Percentiles rank a stretch among this genome's conserved stretches.
Conservation (phyloP, 345 rosid genomes). For the Citrus medica region DNA sequence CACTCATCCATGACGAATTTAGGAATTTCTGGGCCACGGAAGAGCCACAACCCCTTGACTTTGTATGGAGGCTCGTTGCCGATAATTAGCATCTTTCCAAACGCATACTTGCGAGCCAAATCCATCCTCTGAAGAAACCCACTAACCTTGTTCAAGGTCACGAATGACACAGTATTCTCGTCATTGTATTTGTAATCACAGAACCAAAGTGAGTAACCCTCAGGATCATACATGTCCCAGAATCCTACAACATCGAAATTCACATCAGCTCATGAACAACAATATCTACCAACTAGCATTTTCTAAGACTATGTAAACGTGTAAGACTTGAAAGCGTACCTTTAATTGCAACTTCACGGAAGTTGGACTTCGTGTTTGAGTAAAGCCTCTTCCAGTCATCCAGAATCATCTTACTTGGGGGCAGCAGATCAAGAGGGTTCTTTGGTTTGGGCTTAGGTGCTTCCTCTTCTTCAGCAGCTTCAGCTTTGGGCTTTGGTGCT, state of each 20-base stretch:
- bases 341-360: conserved; percentile 94
- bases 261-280: not conserved
- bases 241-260: conserved; percentile 52
- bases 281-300: no score
- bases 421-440: conserved; percentile 91
- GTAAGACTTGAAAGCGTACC: conserved; percentile 30
- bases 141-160: conserved; percentile 88
- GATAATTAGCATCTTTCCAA: conserved; percentile 92
- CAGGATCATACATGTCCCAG: conserved; percentile 99
- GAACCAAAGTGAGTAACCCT: conserved; percentile 98
- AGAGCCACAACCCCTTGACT: conserved; percentile 94
- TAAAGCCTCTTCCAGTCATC: conserved; percentile 99
- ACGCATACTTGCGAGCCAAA: conserved; percentile 87
- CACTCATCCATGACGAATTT: conserved; percentile 85
- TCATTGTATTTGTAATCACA: conserved; percentile 97
- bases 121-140: conserved; percentile 99
- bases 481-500: conserved; percentile 28
- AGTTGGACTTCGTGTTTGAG: conserved; percentile 91
- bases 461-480: conserved; percentile 50
- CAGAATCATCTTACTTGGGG: conserved; percentile 88
- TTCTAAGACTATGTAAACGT: no score
- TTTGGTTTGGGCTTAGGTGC: conserved; percentile 82
- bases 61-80: conserved; percentile 81
- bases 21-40: conserved; percentile 90
- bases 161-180: conserved; percentile 86